Conservation (phyloP, 176 grass and related monocot genomes). For the Aegilops tauschii region DNA sequence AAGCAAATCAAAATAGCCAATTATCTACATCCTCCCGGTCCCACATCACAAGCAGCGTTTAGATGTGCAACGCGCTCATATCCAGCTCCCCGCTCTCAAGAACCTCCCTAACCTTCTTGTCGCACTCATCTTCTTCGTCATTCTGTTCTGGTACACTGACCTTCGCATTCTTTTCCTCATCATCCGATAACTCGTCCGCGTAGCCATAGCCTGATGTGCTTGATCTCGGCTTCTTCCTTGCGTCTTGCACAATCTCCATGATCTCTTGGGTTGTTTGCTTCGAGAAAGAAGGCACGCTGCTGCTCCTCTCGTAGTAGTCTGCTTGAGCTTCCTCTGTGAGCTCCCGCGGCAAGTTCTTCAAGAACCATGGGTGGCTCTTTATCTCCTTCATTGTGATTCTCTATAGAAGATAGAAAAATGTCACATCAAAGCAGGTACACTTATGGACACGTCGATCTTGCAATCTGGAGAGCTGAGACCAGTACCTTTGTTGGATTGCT, state of each 20-base stretch:
- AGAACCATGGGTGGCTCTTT: slow-evolving; percentile 69
- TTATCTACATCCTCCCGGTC: slow-evolving; percentile 20
- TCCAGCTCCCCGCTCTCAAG: slow-evolving; percentile 40
- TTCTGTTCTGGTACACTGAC: slow-evolving; percentile 4
- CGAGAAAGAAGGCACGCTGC: slow-evolving; percentile 31
- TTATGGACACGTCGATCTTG: background rate
- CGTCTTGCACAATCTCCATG: slow-evolving; percentile 48
- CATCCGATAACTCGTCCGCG: slow-evolving; percentile 27
- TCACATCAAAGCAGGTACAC: background rate
- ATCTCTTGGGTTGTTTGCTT: slow-evolving; percentile 47
- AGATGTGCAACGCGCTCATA: slow-evolving; percentile 38
- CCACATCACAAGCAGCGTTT: background rate
- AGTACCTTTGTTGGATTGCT: slow-evolving; percentile 58
- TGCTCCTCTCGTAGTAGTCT: slow-evolving; percentile 41
- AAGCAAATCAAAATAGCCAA: slow-evolving; percentile 13
- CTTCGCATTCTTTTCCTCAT: slow-evolving; percentile 33
- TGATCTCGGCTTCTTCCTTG: slow-evolving; percentile 31
- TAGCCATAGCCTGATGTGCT: slow-evolving; percentile 19
- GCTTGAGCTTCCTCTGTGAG: slow-evolving; percentile 46
- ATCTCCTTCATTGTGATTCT: slow-evolving; percentile 68
- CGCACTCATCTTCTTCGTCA: slow-evolving; percentile 56
- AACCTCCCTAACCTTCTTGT: slow-evolving; percentile 45
- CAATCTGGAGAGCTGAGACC: background rate
- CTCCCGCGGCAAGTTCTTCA: slow-evolving; percentile 67
- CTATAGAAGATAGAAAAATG: slow-evolving; percentile 17